Conservation (phyloP, 495 filamentous ascomycete species). For the Gamarada debralockiae region DNA sequence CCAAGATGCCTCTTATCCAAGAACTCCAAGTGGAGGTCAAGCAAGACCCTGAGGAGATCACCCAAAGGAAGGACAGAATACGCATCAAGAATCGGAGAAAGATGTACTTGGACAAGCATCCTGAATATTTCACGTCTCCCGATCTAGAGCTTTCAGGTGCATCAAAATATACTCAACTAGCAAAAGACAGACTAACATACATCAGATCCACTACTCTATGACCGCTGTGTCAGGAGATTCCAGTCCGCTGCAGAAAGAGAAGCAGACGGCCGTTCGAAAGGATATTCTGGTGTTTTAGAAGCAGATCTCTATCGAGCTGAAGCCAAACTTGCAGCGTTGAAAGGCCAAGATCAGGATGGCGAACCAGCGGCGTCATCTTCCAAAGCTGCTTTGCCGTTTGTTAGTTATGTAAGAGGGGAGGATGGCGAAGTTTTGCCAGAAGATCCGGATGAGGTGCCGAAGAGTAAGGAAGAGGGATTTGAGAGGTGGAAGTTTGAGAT, state of each 20-base stretch:
- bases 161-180: background rate
- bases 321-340: constrained; percentile 63
- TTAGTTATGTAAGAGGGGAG: constrained; percentile 13
- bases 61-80: constrained; percentile 11
- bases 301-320: constrained; percentile 67
- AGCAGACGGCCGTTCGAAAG: constrained; percentile 63
- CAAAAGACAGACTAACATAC: constrained; percentile 24
- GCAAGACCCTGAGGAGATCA: background rate
- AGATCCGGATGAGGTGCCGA: constrained; percentile 56
- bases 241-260: constrained; percentile 68
- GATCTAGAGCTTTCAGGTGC: constrained; percentile 26
- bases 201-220: constrained; percentile 71
- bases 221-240: constrained; percentile 71
- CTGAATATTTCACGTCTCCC: constrained; percentile 23
- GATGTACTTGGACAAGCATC: constrained; percentile 25
- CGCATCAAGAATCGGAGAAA: constrained; percentile 26
- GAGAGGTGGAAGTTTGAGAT: constrained; percentile 67
- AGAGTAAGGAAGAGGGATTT: constrained; percentile 61
- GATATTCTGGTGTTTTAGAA: constrained; percentile 66
- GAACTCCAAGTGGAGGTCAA: background rate
- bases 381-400: constrained; percentile 11
- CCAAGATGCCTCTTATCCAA: constrained; percentile 14
- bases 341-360: background rate
- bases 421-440: constrained; percentile 32
- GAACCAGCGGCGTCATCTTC: constrained; percentile 38